Evolutionary conservation across 768 basidiomycete species (phyloP).

Genomic region (Galerina marginata): DNA sequence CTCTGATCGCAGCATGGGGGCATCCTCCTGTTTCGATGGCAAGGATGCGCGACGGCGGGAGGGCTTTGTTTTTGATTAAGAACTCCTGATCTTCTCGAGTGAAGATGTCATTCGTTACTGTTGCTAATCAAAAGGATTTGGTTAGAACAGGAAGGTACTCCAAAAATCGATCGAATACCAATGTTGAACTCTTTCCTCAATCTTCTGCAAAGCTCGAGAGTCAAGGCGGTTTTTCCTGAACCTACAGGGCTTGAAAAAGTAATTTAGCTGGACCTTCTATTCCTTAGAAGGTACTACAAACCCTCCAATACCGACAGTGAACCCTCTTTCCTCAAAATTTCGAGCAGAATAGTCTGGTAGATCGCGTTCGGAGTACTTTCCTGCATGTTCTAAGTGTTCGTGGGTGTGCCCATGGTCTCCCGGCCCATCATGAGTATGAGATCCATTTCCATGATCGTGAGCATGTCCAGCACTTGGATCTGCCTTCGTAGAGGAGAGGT

Average conservation of each 20-base stretch:
- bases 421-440: constrained; percentile 61
- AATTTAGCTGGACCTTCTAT: background rate
- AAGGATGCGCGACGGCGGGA: constrained; percentile 83
- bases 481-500: constrained; percentile 41
- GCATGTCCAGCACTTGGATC: constrained; percentile 48
- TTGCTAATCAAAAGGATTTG: constrained; percentile 47
- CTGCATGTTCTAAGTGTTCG: constrained; percentile 88
- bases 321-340: constrained; percentile 92
- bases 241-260: constrained; percentile 86
- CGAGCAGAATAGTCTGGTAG: constrained; percentile 84
- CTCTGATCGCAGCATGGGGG: constrained; percentile 97
- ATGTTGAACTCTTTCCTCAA: constrained; percentile 89
- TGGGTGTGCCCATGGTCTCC: constrained; percentile 95
- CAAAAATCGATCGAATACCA: constrained; percentile 49
- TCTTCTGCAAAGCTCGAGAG: constrained; percentile 85
- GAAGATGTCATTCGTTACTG: constrained; percentile 99
- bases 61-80: constrained; percentile 88
- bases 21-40: constrained; percentile 99
- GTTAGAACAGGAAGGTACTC: background rate
- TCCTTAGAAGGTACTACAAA: constrained; percentile 39
- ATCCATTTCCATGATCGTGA: constrained; percentile 59
- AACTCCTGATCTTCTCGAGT: constrained; percentile 98
- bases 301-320: constrained; percentile 99
- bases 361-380: constrained; percentile 92
- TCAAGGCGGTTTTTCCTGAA: constrained; percentile 95